A percentile compares a stretch with the other conserved stretches of the same genome.
Conservation (phyloP, 306 rosid species). For the Canavalia ensiformis region DNA sequence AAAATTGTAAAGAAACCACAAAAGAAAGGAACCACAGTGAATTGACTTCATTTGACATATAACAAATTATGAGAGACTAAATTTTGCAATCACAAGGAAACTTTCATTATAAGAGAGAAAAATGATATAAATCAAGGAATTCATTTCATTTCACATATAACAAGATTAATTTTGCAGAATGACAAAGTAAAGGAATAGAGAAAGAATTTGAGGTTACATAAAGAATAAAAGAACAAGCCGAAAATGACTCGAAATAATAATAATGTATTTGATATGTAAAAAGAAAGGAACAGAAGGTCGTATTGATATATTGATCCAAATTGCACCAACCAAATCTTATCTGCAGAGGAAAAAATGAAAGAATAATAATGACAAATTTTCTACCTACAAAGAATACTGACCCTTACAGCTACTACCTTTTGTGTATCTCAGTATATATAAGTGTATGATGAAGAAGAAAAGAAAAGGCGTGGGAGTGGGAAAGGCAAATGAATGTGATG, state of each 20-base stretch:
- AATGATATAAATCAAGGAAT: conserved; percentile 38
- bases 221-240: conserved; percentile 68
- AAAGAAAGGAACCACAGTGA: too few relatives aligned
- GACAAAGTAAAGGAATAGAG: not conserved
- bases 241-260: conserved; percentile 50
- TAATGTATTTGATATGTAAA: conserved; percentile 37
- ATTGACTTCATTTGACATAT: too few relatives aligned
- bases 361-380: conserved; percentile 53
- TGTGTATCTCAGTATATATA: conserved; percentile 52
- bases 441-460: conserved; percentile 44
- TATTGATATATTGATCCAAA: conserved; percentile 58
- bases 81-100: too few relatives aligned
- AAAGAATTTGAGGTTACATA: conserved; percentile 63
- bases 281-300: conserved; percentile 44
- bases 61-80: too few relatives aligned
- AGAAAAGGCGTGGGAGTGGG: not conserved
- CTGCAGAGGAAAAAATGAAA: conserved; percentile 86
- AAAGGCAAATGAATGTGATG: not conserved
- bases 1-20: too few relatives aligned
- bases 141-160: conserved; percentile 41
- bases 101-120: not conserved
- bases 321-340: conserved; percentile 59
- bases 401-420: conserved; percentile 43
- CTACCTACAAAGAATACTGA: conserved; percentile 74
- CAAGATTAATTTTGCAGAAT: not conserved